Base-by-base conservation (phyloP, 2,329 filamentous ascomycete genomes). In the Phoma herbarum region DNA sequence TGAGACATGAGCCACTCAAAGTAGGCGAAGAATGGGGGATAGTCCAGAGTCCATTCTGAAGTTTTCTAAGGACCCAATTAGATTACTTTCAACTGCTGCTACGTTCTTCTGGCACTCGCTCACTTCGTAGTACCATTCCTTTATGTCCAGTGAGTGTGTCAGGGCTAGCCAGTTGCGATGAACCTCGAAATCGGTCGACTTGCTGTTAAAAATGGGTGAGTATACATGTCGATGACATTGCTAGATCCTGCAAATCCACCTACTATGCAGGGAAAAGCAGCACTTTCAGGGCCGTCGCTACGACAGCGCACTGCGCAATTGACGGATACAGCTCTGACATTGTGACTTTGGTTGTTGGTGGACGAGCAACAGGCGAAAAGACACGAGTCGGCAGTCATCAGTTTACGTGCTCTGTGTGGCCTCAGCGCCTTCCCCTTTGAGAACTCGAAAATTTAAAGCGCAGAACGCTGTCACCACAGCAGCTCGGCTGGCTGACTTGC, bases 11-110 rank as follows among this genome's bases (percentile, higher is more conserved):
- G 76, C 92, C 92, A 98, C 83, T 99, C 95, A 80, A 98, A 97
- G 76, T 91, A 93, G 67, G 95, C 95, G 75, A 99, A 99, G 80
- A 98, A 97, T 8, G 95, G 95, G 29, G 95, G 95, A 76, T 99
- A 99, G 81, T 99, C 95, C 73, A 99, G 89, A 0, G 95, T 99
- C 95, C 95, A 99, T 92, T 98, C 92, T 59, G 95, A 99, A 2
- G 93, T 97, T 80, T 93, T 90, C 83, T 89, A 50, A 1, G 26
- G 25, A 22, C 10, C 11, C 33, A 9, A 39, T 62, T 46, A 72
- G 62, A 70, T 62, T 55, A 31, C 50, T 18, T 51, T 39, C 14
- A 14, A 23, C 18, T 28, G n/a, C 22, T 22, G 10, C 33, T 6
- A 37, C 25, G 8, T 7, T 7, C 14, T 37, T 12, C 18, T 23